Evolutionary conservation across 805 yeast genomes (phyloP), one percentile per base, ranked within the genome.

Genomic region (Suhomyces prunicola): DNA sequence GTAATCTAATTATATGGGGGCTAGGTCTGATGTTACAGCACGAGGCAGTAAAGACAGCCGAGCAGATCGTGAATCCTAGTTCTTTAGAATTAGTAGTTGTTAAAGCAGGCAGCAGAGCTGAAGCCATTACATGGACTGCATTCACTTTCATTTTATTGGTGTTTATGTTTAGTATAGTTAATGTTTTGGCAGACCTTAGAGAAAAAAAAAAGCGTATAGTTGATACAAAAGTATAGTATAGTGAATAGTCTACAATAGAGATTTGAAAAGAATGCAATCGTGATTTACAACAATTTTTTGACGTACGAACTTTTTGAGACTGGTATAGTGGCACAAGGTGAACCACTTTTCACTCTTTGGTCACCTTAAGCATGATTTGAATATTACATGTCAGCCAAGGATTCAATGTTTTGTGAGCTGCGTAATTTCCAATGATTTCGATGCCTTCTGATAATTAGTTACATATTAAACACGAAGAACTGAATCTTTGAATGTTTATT

Each of bases 1-100:
- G 48, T 29, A 48, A 52, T 12, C 70, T 76, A 5, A 62, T 84
- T 3, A 44, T 84, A 2, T 84, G 88, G 87, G 88, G 87, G 0
- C 66, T 84, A 27, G 88, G 88, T 2, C 73, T 88, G 0, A 83
- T 85, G 80, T 78, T 87, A 72, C 78, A 78, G 48, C 84, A 82
- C 59, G 82, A 84, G 48, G 86, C 87, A 0, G 73, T 77, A 0
- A 70, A 70, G 39, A 69, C 85, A 2, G 75, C 80, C 4, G 59
- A 62, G 6, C 58, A 63, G n/a, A 61, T 84, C 31, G 73, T 82
- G 0, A 76, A 77, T 2, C 66, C 72, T 1, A 75, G 86, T 10
- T 81, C 86, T 17, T 73, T 84, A 79, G 69, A 73, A 0, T 72
- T 81, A 10, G 63, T 85, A 0, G 52, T 62, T 10, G 81, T 79